These are phyloP conservation scores for Quercus dentata DNA, from an alignment of 306 rosid genomes.

Conservation along the genomic window DNA sequence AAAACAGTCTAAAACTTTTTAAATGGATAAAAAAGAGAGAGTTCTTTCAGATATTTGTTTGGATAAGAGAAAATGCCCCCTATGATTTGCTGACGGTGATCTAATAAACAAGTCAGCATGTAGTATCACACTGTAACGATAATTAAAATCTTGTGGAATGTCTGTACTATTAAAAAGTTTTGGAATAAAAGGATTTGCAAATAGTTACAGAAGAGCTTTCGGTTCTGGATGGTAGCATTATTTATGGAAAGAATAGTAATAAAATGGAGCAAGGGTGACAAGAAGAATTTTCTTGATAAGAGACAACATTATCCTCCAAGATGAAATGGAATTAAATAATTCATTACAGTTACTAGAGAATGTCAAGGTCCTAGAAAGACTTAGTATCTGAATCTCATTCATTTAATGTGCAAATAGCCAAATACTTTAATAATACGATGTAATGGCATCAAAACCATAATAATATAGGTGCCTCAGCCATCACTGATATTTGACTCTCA, in stretches of 20 bases:
- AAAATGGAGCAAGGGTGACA: not conserved
- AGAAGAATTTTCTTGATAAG: not conserved
- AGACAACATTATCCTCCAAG: not conserved
- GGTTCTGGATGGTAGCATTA: conserved; percentile 43
- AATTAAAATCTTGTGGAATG: conserved; percentile 30
- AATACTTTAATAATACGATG: not conserved
- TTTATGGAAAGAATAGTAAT: not conserved
- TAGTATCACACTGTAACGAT: conserved; percentile 42
- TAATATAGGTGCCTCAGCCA: not conserved
- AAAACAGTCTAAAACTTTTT: conserved; percentile 24
- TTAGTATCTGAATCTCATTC: not conserved
- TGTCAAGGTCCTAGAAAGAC: not conserved
- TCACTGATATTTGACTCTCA: not conserved
- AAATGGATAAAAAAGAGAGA: conserved; percentile 52
- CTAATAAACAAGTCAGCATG: conserved; percentile 54
- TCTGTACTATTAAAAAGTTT: conserved; percentile 24
- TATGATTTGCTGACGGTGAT: conserved; percentile 70
- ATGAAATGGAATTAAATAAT: not conserved
- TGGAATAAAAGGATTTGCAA: conserved; percentile 42
- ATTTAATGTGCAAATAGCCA: not conserved
- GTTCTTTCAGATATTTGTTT: conserved; percentile 70
- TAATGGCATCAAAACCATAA: not conserved
- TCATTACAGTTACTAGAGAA: not conserved
- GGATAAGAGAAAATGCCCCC: conserved; percentile 73
- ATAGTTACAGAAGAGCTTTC: conserved; percentile 30